Evolutionary conservation across 164 flowering plant species (phyloP), one percentile per base, ranked within the genome.

Genomic region (Buxus sempervirens): DNA sequence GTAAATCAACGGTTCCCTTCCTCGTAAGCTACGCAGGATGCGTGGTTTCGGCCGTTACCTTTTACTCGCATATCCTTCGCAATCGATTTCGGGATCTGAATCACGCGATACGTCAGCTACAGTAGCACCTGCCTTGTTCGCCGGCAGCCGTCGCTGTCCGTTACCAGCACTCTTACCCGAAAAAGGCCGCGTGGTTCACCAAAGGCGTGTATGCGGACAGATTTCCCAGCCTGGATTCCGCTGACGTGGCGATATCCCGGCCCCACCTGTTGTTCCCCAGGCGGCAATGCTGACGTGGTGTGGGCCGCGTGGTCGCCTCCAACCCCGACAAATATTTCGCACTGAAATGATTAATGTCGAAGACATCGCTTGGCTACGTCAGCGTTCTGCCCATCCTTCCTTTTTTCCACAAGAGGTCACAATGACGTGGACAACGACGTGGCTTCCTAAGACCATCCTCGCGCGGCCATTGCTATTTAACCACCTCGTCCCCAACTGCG

Each of bases 61-160:
- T 32, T 7, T 32, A 32, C 38, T 7, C 38, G 7, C 38, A 3
- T 32, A 3, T 7, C 38, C 38, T 7, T 32, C 38, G 38, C 38
- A 3, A 32, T 3, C 5, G 51, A n/a, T 54, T 24, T 65, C 2
- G 64, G 73, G 64, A 69, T 48, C 56, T 70, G 82, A 64, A 68
- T 72, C 74, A 70, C 65, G 60, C 65, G 78, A 65, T 0, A 58
- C 45, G 74, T 48, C 65, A 23, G 59, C 32, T 54, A 75, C 68
- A 72, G 66, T 20, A 9, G 63, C 49, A 58, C 27, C 14, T 73
- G 81, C 76, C 80, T n/a, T 19, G 57, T 56, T 13, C 68, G 84
- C 80, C 82, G 83, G 82, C 80, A 55, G 55, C 49, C 54, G 68
- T 86, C 85, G 62, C 62, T 75, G 60, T 86, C 90, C 61, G 49